Conservation (phyloP, 495 filamentous ascomycete species). For the Aspergillus ellipticus region DNA sequence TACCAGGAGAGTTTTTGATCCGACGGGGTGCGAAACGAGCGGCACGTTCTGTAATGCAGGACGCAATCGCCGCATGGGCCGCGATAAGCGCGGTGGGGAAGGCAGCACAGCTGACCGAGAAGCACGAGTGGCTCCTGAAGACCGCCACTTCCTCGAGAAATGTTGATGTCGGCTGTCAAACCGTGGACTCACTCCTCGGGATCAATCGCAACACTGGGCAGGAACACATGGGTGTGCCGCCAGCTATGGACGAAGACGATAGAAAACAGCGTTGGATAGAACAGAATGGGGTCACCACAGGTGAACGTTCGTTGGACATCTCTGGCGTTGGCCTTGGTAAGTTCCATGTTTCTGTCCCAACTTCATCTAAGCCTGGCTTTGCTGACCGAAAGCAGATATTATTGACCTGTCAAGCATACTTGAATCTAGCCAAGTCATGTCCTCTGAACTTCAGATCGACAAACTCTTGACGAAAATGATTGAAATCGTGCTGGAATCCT, state of each 20-base stretch:
- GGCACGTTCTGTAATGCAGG: conserved; percentile 66
- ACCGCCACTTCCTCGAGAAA: conserved; percentile 58
- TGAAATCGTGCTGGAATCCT: conserved; percentile 82
- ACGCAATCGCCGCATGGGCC: conserved; percentile 70
- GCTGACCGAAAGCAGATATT: conserved; percentile 55
- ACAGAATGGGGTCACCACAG: conserved; percentile 47
- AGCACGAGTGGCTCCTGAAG: conserved; percentile 68
- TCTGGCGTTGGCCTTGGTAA: conserved; percentile 43
- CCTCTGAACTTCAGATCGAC: conserved; percentile 81
- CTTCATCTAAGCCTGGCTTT: conserved; percentile 18
- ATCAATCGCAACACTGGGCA: conserved; percentile 55
- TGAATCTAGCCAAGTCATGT: conserved; percentile 84
- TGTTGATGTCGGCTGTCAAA: conserved; percentile 72
- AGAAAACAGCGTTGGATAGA: conserved; percentile 72
- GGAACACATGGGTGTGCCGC: conserved; percentile 36
- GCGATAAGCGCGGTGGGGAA: conserved; percentile 73
- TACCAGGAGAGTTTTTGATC: conserved; percentile 67
- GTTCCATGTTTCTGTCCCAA: background rate
- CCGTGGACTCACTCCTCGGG: conserved; percentile 48
- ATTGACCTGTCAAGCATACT: conserved; percentile 85
- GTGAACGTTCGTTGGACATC: conserved; percentile 39
- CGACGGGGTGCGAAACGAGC: conserved; percentile 67
- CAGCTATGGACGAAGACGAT: conserved; percentile 54
- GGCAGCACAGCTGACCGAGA: conserved; percentile 62
- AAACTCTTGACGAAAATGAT: conserved; percentile 84